Evolutionary conservation across 2,329 filamentous ascomycete genomes (phyloP).

Genomic region (Zymoseptoria crescenta): DNA sequence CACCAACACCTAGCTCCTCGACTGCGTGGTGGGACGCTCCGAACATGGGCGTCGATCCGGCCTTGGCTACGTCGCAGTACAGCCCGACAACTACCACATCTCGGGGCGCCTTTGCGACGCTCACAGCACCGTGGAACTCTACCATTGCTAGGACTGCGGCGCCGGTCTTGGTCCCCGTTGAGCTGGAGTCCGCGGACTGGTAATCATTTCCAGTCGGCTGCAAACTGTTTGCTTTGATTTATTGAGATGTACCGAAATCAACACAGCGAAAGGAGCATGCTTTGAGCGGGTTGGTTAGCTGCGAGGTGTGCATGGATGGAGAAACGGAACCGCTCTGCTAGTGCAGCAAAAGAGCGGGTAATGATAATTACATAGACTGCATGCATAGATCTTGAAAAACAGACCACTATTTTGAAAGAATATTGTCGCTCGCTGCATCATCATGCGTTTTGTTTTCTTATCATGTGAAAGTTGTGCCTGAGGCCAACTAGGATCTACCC

Average conservation of each 20-base stretch:
- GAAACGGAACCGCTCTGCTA: constrained; percentile 15
- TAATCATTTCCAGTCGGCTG: background rate
- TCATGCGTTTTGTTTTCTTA: background rate
- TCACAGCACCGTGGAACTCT: background rate
- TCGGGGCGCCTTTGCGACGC: background rate
- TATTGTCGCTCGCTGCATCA: background rate
- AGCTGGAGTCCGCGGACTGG: background rate
- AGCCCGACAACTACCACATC: background rate
- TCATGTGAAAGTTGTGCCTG: background rate
- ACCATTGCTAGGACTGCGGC: background rate
- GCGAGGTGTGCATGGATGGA: background rate
- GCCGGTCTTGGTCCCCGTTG: background rate
- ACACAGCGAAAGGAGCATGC: background rate
- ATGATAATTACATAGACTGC: background rate
- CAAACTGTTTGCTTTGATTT: background rate
- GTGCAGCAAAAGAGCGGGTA: constrained; percentile 17
- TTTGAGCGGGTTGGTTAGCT: constrained; percentile 2
- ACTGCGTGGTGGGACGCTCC: background rate
- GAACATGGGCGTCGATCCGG: background rate
- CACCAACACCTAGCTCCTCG: background rate
- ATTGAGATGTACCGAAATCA: background rate
- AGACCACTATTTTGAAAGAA: background rate
- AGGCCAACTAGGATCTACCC: background rate
- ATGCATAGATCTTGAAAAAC: background rate
- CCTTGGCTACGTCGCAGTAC: background rate